phyloP scores from a whole-genome alignment of 441 rosid species.

The Erodium texanum region DNA sequence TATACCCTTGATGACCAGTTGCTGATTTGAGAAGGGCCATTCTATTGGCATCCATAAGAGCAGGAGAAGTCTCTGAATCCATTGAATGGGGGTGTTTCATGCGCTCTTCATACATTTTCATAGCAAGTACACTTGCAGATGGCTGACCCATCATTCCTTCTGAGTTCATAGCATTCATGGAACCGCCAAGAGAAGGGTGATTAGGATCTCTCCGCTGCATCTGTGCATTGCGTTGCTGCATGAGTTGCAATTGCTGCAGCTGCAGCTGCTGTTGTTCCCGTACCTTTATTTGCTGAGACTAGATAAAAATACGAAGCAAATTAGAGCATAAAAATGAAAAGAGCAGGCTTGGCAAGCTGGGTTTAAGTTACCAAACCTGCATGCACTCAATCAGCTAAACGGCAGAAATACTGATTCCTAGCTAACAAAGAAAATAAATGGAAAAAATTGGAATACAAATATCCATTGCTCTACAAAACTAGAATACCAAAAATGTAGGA shows the following conservation, averaged over 20 bases:
- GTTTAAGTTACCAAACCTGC: background rate
- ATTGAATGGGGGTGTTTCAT: slow-evolving; percentile 44
- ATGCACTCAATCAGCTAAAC: background rate
- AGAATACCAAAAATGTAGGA: slow-evolving; percentile 4
- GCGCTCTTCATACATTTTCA: slow-evolving; percentile 57
- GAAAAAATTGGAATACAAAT: background rate
- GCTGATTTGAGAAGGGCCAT: slow-evolving; percentile 42
- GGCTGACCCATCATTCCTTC: slow-evolving; percentile 58
- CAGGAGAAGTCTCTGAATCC: slow-evolving; percentile 45
- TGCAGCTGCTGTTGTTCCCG: slow-evolving; percentile 58
- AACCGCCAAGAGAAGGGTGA: slow-evolving; percentile 38
- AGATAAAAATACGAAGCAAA: slow-evolving; percentile 10
- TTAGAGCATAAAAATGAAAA: background rate
- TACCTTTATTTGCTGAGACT: slow-evolving; percentile 52
- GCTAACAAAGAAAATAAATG: background rate
- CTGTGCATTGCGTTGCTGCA: slow-evolving; percentile 50
- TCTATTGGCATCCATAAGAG: slow-evolving; percentile 44
- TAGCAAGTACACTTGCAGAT: slow-evolving; percentile 49
- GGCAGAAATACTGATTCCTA: background rate
- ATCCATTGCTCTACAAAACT: slow-evolving; percentile 4
- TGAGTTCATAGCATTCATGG: slow-evolving; percentile 35
- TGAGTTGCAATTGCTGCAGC: slow-evolving; percentile 53
- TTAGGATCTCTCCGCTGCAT: slow-evolving; percentile 51
- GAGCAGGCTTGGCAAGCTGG: background rate
- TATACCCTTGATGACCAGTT: slow-evolving; percentile 45